Evolutionary conservation across 305 asterid genomes (phyloP), one percentile per base, ranked within the genome.

Genomic region (Salvia sclarea): DNA sequence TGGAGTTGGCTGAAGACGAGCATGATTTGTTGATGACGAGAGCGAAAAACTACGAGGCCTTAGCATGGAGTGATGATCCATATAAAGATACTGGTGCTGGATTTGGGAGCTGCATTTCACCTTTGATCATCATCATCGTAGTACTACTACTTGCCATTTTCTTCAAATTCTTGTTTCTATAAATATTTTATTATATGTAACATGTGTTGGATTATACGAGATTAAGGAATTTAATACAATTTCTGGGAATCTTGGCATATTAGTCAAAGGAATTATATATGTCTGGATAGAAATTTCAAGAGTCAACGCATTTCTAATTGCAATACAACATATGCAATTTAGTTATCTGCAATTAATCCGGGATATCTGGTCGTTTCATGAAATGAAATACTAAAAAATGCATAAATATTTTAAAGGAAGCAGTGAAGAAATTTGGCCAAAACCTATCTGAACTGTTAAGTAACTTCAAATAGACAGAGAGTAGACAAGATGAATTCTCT

Each of bases 1-100:
- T 81, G 9, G 68, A 59, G n/a, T 40, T 78, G 73, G 77, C 81
- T 12, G 88, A 79, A 5, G 47, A 35, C 1, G 64, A 35, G 21
- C 17, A 17, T 0, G 16, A 33, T 58, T 58, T 2, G n/a, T 58
- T 5, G 17, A 58, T 14, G 28, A 17, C 0, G 16, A 17, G 30
- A 5, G 3, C 8, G 0, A 33, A 10, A 16, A 16, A 35, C 2
- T 3, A 17, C 25, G 64, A 58, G 47, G 47, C 64, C 30, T 18
- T 58, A 33, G 64, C 48, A 11, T 35, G 47, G 48, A 17, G 31
- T 2, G 47, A 58, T 35, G 48, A 58, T 17, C 47, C 64, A 6
- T 58, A 35, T 20, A 18, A 58, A 58, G 64, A 58, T 25, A 25
- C 4, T 10, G 31, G 48, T 16, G 64, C 14, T 17, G 64, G 48